A percentile compares a stretch with the other conserved stretches of the same genome.
Conservation (phyloP, 2,329 filamentous ascomycete species). For the Talaromyces piceae region DNA sequence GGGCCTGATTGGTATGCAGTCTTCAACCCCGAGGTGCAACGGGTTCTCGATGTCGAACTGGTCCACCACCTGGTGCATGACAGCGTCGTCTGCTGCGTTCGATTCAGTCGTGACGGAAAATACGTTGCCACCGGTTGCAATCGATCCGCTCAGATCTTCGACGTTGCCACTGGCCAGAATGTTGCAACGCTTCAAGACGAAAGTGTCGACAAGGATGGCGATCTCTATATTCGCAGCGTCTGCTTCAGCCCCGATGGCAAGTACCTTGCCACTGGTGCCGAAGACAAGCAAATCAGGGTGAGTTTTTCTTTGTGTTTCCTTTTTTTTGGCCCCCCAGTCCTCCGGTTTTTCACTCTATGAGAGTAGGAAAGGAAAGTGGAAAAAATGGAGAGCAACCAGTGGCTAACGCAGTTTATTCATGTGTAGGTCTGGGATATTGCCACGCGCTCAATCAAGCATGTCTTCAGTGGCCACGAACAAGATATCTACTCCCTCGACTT, state of each 20-base stretch:
- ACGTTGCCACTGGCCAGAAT: slow-evolving; percentile 78
- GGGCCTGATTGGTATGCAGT: slow-evolving; percentile 92
- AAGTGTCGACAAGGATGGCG: slow-evolving; percentile 75
- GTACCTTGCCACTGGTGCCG: slow-evolving; percentile 89
- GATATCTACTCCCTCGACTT: slow-evolving; percentile 98
- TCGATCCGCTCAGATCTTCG: slow-evolving; percentile 97
- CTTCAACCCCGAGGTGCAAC: slow-evolving; percentile 87
- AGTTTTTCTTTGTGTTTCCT: slow-evolving; percentile 25
- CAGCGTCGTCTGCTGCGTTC: slow-evolving; percentile 95
- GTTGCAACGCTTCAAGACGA: slow-evolving; percentile 87
- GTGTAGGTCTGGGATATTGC: slow-evolving; percentile 79
- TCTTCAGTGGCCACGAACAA: slow-evolving; percentile 94
- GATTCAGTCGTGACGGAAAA: slow-evolving; percentile 92
- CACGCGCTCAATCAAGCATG: slow-evolving; percentile 74
- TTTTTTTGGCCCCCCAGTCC: no score
- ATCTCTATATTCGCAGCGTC: slow-evolving; percentile 94
- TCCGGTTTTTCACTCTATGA: neutral
- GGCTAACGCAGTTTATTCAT: slow-evolving; percentile 1
- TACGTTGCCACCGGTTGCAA: slow-evolving; percentile 97
- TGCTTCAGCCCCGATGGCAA: slow-evolving; percentile 97
- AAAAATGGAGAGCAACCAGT: no score
- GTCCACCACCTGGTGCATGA: slow-evolving; percentile 89
- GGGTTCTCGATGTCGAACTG: slow-evolving; percentile 84
- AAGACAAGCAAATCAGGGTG: slow-evolving; percentile 94
- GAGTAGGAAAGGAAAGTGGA: neutral